Percentiles rank a stretch among this genome's conserved stretches.
Evolutionary conservation across 805 yeast species (phyloP).

Genomic region (Wickerhamiella nectarea): DNA sequence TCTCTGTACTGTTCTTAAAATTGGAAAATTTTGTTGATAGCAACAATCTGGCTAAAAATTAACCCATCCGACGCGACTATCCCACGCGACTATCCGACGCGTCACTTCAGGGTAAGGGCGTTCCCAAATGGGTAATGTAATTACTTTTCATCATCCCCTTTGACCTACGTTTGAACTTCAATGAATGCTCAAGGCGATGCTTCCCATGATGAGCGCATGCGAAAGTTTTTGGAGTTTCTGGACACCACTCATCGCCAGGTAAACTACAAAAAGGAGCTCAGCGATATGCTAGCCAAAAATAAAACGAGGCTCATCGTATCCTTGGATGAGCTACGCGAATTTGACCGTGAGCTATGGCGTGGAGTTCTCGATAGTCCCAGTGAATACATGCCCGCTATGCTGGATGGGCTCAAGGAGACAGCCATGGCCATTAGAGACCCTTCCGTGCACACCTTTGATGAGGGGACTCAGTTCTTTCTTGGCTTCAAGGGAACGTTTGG

Average conservation of each 20-base stretch:
- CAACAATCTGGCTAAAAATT: too few relatives aligned
- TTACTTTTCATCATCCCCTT: not conserved
- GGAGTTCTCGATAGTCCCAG: conserved; percentile 63
- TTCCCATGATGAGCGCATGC: conserved; percentile 62
- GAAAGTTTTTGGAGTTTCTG: conserved; percentile 78
- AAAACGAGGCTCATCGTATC: conserved; percentile 56
- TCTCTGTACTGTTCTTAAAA: too few relatives aligned
- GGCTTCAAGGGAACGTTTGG: conserved; percentile 90
- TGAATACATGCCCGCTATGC: conserved; percentile 79
- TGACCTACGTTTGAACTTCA: not conserved
- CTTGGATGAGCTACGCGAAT: conserved; percentile 77
- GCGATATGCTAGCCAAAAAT: conserved; percentile 56
- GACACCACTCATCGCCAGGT: conserved; percentile 43
- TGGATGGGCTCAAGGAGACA: conserved; percentile 69
- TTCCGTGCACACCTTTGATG: conserved; percentile 41
- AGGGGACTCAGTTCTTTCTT: conserved; percentile 52
- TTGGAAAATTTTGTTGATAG: too few relatives aligned
- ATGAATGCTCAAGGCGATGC: conserved; percentile 21
- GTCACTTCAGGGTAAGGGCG: conserved; percentile 10
- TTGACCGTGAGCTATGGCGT: conserved; percentile 68
- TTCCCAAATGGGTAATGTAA: conserved; percentile 9
- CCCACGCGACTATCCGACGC: too few relatives aligned
- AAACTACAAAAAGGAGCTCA: conserved; percentile 55
- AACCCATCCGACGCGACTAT: too few relatives aligned
- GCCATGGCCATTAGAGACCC: conserved; percentile 58